Percentiles rank a stretch among this genome's conserved stretches.
Evolutionary conservation across 495 filamentous ascomycete species (phyloP).

Genomic region (Xanthoparmelia taractica): DNA sequence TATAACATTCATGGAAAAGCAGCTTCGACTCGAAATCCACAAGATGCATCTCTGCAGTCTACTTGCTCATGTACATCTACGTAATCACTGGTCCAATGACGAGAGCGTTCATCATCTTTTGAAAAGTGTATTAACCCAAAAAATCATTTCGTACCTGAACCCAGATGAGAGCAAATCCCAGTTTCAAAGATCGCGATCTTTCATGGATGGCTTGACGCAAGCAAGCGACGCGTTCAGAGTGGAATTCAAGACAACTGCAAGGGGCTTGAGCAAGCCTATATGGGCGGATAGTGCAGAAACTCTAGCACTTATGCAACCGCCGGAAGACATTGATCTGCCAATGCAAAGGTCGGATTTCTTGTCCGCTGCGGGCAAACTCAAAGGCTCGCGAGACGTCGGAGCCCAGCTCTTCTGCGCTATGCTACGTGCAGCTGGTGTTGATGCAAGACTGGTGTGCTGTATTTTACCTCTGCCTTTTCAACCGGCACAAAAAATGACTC

Average conservation of each 20-base stretch:
- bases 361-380: constrained; percentile 52
- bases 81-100: constrained; percentile 90
- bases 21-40: constrained; percentile 65
- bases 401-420: constrained; percentile 85
- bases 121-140: constrained; percentile 51
- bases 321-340: constrained; percentile 43
- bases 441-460: constrained; percentile 86
- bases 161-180: constrained; percentile 58
- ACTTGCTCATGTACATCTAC: constrained; percentile 60
- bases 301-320: constrained; percentile 38
- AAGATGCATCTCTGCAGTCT: constrained; percentile 81
- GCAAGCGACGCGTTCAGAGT: constrained; percentile 57
- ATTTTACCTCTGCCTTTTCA: constrained; percentile 74
- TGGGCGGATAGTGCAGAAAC: constrained; percentile 62
- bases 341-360: constrained; percentile 55
- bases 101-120: constrained; percentile 53
- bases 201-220: constrained; percentile 70
- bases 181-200: constrained; percentile 59
- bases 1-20: constrained; percentile 62
- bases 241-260: constrained; percentile 60
- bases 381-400: constrained; percentile 81
- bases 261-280: constrained; percentile 59
- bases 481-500: constrained; percentile 46
- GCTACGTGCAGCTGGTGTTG: constrained; percentile 66
- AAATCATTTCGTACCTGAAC: constrained; percentile 53